Conservation (phyloP, 1,284 basidiomycete genomes). For the Stereum hirsutum region DNA sequence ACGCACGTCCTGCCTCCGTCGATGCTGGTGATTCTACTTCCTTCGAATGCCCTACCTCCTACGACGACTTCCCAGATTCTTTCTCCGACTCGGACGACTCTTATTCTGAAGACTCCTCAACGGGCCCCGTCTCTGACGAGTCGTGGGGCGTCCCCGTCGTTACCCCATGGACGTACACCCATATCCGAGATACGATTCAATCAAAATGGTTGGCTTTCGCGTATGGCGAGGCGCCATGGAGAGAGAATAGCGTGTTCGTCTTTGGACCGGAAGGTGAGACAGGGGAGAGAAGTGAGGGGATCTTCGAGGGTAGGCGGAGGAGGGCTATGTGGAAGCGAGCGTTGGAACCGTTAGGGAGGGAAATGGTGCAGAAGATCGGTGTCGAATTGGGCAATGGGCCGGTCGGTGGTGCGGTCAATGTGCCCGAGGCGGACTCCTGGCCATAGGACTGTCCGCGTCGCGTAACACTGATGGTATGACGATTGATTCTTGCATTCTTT, state of each 20-base stretch:
- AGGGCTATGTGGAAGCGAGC: conserved; percentile 50
- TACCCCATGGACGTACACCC: conserved; percentile 51
- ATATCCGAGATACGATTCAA: conserved; percentile 61
- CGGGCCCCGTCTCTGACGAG: conserved; percentile 13
- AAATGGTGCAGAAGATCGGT: conserved; percentile 61
- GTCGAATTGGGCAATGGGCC: conserved; percentile 65
- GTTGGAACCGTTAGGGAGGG: conserved; percentile 54
- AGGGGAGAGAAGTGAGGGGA: conserved; percentile 45
- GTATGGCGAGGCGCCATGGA: conserved; percentile 62
- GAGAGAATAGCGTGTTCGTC: conserved; percentile 58
- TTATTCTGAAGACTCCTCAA: conserved; percentile 13
- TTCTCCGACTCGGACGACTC: conserved; percentile 13
- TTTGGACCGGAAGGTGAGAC: conserved; percentile 66
- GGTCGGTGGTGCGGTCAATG: no score
- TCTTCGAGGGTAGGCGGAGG: conserved; percentile 42
- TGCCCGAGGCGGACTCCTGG: no score
- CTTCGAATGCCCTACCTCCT: conserved; percentile 1
- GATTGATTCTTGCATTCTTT: no score
- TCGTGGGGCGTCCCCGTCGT: conserved; percentile 44
- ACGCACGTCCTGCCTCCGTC: conserved; percentile 31
- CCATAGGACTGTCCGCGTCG: no score
- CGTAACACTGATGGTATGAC: no score
- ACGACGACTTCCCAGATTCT: conserved; percentile 9
- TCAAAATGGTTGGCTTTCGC: conserved; percentile 67
- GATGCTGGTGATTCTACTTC: not conserved